Evolutionary conservation across 1,139 yeast species (phyloP), one percentile per base, ranked within the genome.

Genomic region (Geotrichum phurueaensis): DNA sequence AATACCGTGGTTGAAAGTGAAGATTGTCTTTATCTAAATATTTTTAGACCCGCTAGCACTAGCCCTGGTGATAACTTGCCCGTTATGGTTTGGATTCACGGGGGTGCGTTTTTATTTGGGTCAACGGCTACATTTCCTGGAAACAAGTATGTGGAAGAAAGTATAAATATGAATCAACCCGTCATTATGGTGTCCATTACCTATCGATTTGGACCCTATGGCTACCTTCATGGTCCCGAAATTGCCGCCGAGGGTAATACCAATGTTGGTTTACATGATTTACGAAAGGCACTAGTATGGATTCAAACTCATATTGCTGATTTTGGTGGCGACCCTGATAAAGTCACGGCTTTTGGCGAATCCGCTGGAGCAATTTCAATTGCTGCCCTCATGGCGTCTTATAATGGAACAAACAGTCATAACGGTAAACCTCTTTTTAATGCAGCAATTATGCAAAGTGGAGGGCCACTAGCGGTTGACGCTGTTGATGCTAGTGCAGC

Each of bases 261-360:
- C n/a, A 75, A 75, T 55, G 68, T 64, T 33, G 78, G 77, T 1
- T 62, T 75, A 3, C 65, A 69, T 52, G 79, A 76, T 62, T 78
- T 76, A 64, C 61, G 70, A 13, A 45, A 58, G 52, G 79, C 76
- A 1, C 62, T 76, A 20, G 64, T 71, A 48, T 76, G 79, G 79
- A 67, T 75, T 13, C 63, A 69, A 29, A 68, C 69, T 56, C 68
- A 74, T 62, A 73, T 76, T 59, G 62, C 51, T 1, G 61, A 61
- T 7, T 75, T 76, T 65, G 78, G 79, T 12, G 79, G 79, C 25
- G 72, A 76, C 61, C 71, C 75, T 3, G 63, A 64, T 7, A 69
- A 66, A 55, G 67, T 75, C n/a, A 71, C 74, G 1, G 64, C 74
- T 13, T 65, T 71, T 65, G 78, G 78, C 18, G 77, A 74, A 61